Evolutionary conservation across 805 yeast genomes (phyloP), one percentile per base, ranked within the genome.

Genomic region (Barnettozyma salicaria): DNA sequence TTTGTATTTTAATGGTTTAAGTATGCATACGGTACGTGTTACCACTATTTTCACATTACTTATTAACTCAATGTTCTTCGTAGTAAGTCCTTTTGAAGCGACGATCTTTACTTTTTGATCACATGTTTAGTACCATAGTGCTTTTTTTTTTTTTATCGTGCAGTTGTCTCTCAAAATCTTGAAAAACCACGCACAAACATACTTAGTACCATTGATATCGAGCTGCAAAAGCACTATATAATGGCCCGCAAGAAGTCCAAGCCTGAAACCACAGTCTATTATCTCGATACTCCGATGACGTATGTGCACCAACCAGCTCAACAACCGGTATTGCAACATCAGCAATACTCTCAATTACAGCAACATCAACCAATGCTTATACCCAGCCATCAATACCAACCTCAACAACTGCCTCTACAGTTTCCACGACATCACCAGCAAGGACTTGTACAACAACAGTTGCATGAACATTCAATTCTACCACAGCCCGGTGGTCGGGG

Each of bases 211-310:
- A 25, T 7, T 13, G 27, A 25, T 13, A n/a, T 17, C 14, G 27
- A 25, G 13, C 12, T 22, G 11, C 11, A 9, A 9, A 12, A 22
- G 11, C 9, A 22, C 24, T 12, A 9, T n/a, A 23, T 8, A 21
- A 38, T 38, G 41, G 34, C 37, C 6, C 34, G 41, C 23, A 34
- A 22, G 34, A 38, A 38, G 37, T 19, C 27, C 4, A 25, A 23
- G 12, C 27, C 33, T 13, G 37, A 38, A 32, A 16, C 32, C 12
- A 38, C 41, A 11, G 41, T 38, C 23, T 38, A 38, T 24, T 38
- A 38, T 26, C 25, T 38, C 21, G 33, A 31, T 20, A 13, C 41
- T 1, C 41, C 41, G 2, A 10, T 27, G 11, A 6, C 21, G 6
- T 31, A 22, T 18, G 24, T n/a, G 9, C 30, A 20, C 10, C 27